Conservation (phyloP, 805 yeast species). For the Alloascoidea africana region DNA sequence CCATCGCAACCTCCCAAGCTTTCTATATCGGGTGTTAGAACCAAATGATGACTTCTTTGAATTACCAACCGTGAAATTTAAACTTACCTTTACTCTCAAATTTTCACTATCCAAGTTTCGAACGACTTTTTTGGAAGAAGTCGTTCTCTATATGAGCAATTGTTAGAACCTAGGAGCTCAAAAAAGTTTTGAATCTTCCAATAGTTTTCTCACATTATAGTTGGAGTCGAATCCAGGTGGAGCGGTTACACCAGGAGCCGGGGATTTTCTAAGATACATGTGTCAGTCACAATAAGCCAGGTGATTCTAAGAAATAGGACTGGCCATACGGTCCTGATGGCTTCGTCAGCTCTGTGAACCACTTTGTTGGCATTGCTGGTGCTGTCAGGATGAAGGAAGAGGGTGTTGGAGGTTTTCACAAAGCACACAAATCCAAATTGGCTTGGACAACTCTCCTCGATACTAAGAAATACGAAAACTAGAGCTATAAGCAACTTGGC, state of each 20-base stretch:
- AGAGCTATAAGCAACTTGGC: too few species aligned
- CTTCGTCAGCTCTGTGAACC: slow-evolving; percentile 12
- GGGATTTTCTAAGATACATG: too few species aligned
- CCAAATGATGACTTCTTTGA: background rate
- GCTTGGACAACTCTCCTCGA: too few species aligned
- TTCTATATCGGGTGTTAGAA: slow-evolving; percentile 27
- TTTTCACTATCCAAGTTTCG: background rate
- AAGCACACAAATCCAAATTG: too few species aligned
- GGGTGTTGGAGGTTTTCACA: too few species aligned
- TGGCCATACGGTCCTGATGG: slow-evolving; percentile 15
- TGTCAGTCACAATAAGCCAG: too few species aligned
- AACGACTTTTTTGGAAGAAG: background rate
- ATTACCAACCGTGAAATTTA: background rate
- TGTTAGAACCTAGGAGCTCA: background rate
- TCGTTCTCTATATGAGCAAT: background rate
- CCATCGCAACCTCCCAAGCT: slow-evolving; percentile 77
- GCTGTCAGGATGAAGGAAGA: too few species aligned
- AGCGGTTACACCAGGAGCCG: too few species aligned
- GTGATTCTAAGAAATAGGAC: slow-evolving; percentile 27
- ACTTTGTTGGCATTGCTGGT: too few species aligned
- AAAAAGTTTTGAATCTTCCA: background rate
- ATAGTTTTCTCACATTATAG: background rate
- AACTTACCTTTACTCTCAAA: background rate
- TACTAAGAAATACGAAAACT: too few species aligned
- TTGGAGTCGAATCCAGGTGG: background rate